A percentile compares a stretch with the other conserved stretches of the same genome.
Conservation (phyloP, 345 rosid genomes). For the Cardiospermum halicacabum region DNA sequence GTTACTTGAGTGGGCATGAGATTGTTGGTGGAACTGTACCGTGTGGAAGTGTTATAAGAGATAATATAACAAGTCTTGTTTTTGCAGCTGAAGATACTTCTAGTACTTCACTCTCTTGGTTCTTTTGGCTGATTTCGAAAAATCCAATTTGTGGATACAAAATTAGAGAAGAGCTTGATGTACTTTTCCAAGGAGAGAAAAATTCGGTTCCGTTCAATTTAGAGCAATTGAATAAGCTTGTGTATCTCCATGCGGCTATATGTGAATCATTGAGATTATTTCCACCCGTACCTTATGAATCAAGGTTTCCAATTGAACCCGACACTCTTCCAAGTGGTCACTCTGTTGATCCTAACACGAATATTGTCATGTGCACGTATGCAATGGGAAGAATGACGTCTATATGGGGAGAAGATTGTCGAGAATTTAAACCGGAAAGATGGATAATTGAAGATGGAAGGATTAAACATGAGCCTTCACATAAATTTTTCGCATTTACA, state of each 20-base stretch:
- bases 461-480: too few species aligned
- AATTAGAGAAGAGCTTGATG: constrained; percentile 17
- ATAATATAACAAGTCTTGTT: constrained; percentile 10
- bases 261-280: background rate
- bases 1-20: constrained; percentile 2
- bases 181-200: background rate
- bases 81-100: constrained; percentile 16
- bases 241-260: constrained; percentile 14
- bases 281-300: constrained; percentile 14
- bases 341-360: too few species aligned
- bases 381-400: too few species aligned
- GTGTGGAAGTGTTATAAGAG: constrained; percentile 1
- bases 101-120: constrained; percentile 16
- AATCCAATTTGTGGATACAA: background rate
- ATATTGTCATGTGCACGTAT: too few species aligned
- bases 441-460: too few species aligned
- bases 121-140: constrained; percentile 17
- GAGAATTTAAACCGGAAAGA: too few species aligned
- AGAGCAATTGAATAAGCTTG: constrained; percentile 7
- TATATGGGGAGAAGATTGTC: too few species aligned
- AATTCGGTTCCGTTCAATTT: background rate
- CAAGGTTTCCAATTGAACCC: background rate
- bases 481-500: too few species aligned
- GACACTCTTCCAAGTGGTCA: too few species aligned
- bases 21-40: background rate